Conservation (phyloP, 2,329 filamentous ascomycete genomes). For the Fusarium avenaceum region DNA sequence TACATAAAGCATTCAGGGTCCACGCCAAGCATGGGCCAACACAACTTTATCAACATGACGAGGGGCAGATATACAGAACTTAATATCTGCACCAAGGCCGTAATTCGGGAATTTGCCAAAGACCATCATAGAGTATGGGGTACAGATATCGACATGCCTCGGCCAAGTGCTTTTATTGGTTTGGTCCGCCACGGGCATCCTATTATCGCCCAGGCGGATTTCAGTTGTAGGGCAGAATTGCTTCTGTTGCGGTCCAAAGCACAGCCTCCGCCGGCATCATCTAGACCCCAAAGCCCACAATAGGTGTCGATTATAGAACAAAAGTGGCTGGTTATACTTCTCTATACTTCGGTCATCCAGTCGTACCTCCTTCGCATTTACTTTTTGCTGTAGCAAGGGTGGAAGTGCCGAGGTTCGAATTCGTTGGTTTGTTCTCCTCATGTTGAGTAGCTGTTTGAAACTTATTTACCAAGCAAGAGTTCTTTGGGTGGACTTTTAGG, state of each 20-base stretch:
- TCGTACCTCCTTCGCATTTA: neutral
- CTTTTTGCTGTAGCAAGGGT: neutral
- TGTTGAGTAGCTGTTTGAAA: slow-evolving; percentile 40
- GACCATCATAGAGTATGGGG: neutral
- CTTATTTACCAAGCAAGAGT: slow-evolving; percentile 27
- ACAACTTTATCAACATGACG: neutral
- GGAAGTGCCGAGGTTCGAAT: neutral
- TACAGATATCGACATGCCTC: neutral
- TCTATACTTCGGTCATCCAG: neutral
- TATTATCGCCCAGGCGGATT: neutral
- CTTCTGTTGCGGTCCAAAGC: neutral
- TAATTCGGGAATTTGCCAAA: neutral
- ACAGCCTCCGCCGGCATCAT: neutral
- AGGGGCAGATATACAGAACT: neutral
- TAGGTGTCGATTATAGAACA: neutral
- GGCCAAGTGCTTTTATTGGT: neutral
- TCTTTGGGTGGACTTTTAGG: neutral
- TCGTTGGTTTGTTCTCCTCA: neutral
- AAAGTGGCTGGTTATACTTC: neutral
- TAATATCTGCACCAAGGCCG: neutral
- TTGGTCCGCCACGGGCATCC: neutral
- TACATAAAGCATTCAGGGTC: slow-evolving; percentile 19
- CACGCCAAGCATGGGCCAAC: slow-evolving; percentile 1
- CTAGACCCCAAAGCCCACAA: neutral
- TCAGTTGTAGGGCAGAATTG: neutral